Evolutionary conservation across 2,329 filamentous ascomycete species (phyloP).

Genomic region (Aspergillus caelatus): DNA sequence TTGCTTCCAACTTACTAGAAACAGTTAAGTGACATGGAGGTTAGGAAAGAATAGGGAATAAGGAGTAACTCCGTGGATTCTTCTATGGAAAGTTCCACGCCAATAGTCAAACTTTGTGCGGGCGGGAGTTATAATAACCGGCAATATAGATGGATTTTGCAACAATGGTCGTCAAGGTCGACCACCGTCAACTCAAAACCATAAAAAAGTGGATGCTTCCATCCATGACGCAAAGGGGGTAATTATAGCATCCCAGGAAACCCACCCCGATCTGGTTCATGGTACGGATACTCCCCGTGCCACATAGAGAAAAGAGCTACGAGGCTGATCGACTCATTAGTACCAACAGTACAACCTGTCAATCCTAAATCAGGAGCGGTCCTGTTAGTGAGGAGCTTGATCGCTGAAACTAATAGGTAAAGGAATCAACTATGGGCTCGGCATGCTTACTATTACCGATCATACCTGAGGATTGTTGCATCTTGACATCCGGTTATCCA

Average conservation of each 20-base stretch:
- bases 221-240: background rate
- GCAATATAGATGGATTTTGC: background rate
- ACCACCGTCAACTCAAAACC: background rate
- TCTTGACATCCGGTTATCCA: background rate
- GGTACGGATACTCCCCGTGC: background rate
- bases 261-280: background rate
- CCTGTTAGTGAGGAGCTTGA: background rate
- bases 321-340: background rate
- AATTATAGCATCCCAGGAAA: background rate
- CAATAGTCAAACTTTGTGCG: background rate
- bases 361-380: background rate
- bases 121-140: background rate
- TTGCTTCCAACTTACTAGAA: background rate
- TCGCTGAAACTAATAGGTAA: background rate
- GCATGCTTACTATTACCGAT: background rate
- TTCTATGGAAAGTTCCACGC: constrained; percentile 7
- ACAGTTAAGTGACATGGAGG: background rate
- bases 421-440: background rate
- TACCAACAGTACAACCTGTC: background rate
- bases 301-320: background rate
- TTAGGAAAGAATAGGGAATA: background rate
- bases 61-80: background rate
- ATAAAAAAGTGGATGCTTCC: background rate
- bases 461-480: background rate
- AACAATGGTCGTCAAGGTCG: background rate